These are phyloP conservation scores for Diaporthe ilicicola DNA, from an alignment of 2,329 filamentous ascomycete species.

Conservation along the genomic window DNA sequence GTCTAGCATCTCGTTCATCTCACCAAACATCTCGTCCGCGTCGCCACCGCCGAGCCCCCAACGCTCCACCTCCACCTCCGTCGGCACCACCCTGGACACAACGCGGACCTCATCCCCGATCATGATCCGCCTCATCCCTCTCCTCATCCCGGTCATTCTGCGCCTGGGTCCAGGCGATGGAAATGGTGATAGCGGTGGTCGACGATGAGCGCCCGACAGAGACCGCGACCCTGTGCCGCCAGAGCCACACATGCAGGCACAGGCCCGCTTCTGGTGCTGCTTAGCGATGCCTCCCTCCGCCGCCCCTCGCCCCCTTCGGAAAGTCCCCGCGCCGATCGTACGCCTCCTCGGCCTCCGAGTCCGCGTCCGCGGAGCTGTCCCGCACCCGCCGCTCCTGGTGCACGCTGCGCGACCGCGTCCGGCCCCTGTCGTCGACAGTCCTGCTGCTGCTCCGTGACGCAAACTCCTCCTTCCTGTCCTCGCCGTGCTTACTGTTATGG, in stretches of 20 bases:
- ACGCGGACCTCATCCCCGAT: slow-evolving; percentile 12
- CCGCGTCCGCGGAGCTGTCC: slow-evolving; percentile 21
- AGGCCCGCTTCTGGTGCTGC: neutral
- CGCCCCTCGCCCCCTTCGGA: neutral
- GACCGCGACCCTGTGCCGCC: neutral
- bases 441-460: slow-evolving; percentile 28
- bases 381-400: slow-evolving; percentile 28
- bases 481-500: neutral
- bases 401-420: slow-evolving; percentile 29
- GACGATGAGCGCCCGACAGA: too few species aligned
- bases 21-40: neutral
- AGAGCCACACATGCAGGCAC: neutral
- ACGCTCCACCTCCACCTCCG: neutral
- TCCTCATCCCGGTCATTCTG: neutral
- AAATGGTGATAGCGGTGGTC: neutral
- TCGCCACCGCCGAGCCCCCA: neutral
- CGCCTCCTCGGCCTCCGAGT: slow-evolving; percentile 27
- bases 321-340: slow-evolving; percentile 21
- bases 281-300: neutral
- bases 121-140: slow-evolving; percentile 6
- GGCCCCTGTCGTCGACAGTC: slow-evolving; percentile 30
- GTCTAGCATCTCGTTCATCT: slow-evolving; percentile 10
- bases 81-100: neutral
- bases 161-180: neutral
- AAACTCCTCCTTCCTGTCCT: slow-evolving; percentile 3